These are phyloP conservation scores for Trichoderma sp. DNA, from an alignment of 2,329 filamentous ascomycete species.

Conservation along the genomic window DNA sequence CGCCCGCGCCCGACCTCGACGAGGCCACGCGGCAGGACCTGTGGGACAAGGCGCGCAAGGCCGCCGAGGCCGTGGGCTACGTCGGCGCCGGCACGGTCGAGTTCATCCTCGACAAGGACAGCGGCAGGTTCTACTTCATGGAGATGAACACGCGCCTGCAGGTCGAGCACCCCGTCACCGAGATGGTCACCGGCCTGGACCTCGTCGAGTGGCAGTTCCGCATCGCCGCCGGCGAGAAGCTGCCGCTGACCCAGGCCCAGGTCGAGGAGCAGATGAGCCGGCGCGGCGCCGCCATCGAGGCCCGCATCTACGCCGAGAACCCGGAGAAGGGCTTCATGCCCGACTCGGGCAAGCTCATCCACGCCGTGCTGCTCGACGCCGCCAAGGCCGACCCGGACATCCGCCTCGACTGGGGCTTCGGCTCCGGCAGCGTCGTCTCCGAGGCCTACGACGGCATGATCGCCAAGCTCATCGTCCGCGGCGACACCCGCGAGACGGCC, in stretches of 20 bases:
- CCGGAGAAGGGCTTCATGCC: constrained; percentile 91
- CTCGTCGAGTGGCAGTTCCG: constrained; percentile 97
- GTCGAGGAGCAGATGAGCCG: constrained; percentile 75
- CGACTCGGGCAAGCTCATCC: constrained; percentile 84
- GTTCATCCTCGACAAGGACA: constrained; percentile 84
- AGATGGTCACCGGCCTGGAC: constrained; percentile 68
- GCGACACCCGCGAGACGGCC: constrained; percentile 74
- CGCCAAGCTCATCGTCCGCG: constrained; percentile 91
- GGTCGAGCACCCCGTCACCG: constrained; percentile 92
- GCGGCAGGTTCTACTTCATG: constrained; percentile 79
- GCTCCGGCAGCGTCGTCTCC: constrained; percentile 87
- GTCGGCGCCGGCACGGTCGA: constrained; percentile 89
- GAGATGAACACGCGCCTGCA: constrained; percentile 88
- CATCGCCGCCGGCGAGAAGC: constrained; percentile 60
- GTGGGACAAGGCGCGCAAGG: constrained; percentile 67
- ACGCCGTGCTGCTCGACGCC: constrained; percentile 72
- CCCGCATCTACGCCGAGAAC: constrained; percentile 94
- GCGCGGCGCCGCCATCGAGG: constrained; percentile 88
- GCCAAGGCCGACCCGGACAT: constrained; percentile 67
- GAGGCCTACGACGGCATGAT: constrained; percentile 99
- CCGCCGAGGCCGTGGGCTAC: constrained; percentile 77
- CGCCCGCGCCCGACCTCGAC: constrained; percentile 71
- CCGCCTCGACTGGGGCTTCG: constrained; percentile 90
- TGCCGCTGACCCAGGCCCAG: constrained; percentile 59
- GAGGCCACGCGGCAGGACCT: constrained; percentile 61